These are phyloP conservation scores for Flaveria bidentis DNA, from an alignment of 129 eudicot genomes.

Conservation along the genomic window DNA sequence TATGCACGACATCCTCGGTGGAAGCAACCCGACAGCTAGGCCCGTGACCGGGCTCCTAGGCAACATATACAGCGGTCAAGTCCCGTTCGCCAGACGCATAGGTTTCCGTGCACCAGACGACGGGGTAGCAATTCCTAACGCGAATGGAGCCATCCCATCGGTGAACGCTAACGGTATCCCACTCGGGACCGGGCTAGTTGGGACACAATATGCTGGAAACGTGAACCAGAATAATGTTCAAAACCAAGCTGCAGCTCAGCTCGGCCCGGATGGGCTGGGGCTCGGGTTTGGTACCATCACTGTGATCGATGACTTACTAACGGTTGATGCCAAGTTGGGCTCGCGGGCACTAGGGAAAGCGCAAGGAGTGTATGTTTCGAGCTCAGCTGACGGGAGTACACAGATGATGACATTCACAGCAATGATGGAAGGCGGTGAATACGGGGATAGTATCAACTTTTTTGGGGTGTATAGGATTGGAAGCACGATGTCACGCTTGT, in stretches of 20 bases:
- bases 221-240: slow-evolving; percentile 32
- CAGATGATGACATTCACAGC: slow-evolving; percentile 99
- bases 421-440: slow-evolving; percentile 90
- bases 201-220: slow-evolving; percentile 68
- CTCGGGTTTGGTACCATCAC: slow-evolving; percentile 95
- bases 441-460: slow-evolving; percentile 83
- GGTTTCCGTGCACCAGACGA: slow-evolving; percentile 68
- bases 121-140: slow-evolving; percentile 81
- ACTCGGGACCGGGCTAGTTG: slow-evolving; percentile 76
- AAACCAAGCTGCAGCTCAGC: slow-evolving; percentile 41
- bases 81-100: slow-evolving; percentile 89
- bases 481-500: slow-evolving; percentile 74
- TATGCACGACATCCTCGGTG: slow-evolving; percentile 95
- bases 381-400: slow-evolving; percentile 80
- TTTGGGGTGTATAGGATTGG: slow-evolving; percentile 87
- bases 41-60: slow-evolving; percentile 85
- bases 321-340: slow-evolving; percentile 67
- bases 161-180: slow-evolving; percentile 73
- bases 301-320: slow-evolving; percentile 86
- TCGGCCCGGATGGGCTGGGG: slow-evolving; percentile 89
- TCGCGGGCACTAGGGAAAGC: slow-evolving; percentile 78
- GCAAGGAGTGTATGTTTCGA: slow-evolving; percentile 86
- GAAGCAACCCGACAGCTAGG: slow-evolving; percentile 85
- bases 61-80: slow-evolving; percentile 89
- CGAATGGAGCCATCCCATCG: slow-evolving; percentile 82